Percentiles rank a stretch among this genome's conserved stretches.
Evolutionary conservation across 345 rosid species (phyloP).

Genomic region (Zanthoxylum bungeanum): DNA sequence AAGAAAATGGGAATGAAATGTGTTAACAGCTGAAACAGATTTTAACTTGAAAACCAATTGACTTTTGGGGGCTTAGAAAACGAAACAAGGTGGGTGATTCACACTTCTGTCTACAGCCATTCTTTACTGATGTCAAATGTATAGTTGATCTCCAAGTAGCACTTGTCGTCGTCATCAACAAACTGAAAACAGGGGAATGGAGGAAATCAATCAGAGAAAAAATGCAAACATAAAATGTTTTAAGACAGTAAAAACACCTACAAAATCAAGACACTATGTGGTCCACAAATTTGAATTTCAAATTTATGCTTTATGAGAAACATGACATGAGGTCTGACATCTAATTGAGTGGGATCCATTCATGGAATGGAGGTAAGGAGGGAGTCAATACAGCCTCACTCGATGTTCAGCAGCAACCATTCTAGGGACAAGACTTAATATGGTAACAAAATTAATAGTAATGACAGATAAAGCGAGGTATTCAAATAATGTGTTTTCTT

Average conservation of each 20-base stretch:
- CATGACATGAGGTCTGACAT: constrained; percentile 9
- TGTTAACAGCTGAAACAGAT: constrained; percentile 23
- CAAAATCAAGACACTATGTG: not conserved
- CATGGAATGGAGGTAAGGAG: too few relatives aligned
- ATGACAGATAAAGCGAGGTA: too few relatives aligned
- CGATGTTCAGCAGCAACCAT: too few relatives aligned
- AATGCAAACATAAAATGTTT: not conserved
- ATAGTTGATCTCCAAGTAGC: constrained; percentile 89
- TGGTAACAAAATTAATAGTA: too few relatives aligned
- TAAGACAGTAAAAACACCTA: not conserved
- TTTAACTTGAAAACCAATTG: constrained; percentile 14
- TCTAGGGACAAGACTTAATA: too few relatives aligned
- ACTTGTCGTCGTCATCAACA: constrained; percentile 77
- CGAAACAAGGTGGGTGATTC: not conserved
- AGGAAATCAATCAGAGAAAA: not conserved
- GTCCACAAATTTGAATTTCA: constrained; percentile 12
- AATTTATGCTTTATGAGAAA: constrained; percentile 6
- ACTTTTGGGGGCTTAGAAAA: constrained; percentile 6
- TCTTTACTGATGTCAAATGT: constrained; percentile 84
- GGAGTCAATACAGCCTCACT: too few relatives aligned
- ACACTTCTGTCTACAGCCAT: constrained; percentile 36
- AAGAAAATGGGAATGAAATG: constrained; percentile 18
- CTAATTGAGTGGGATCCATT: constrained; percentile 11
- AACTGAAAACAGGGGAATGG: constrained; percentile 45
- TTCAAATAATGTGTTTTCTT: too few relatives aligned